phyloP scores from a whole-genome alignment of 768 basidiomycete genomes.

The Leucosporidium yakuticum region DNA sequence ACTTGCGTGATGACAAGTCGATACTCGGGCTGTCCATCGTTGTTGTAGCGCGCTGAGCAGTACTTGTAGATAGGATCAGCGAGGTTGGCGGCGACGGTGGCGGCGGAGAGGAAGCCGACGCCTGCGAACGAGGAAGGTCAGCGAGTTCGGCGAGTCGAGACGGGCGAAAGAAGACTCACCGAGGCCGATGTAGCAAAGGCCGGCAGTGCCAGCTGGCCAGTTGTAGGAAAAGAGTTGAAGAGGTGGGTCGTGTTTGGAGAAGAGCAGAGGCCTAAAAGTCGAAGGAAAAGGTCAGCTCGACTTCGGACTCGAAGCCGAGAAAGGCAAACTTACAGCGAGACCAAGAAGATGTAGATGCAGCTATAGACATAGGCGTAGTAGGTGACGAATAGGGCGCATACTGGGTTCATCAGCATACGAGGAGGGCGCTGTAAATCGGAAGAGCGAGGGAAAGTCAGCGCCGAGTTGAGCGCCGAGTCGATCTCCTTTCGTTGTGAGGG shows the following conservation, averaged over 20 bases:
- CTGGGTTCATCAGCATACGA: conserved; percentile 10
- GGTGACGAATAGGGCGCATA: conserved; percentile 8
- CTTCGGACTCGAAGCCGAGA: too few relatives aligned
- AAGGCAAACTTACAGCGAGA: not conserved
- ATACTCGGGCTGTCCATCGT: conserved; percentile 10
- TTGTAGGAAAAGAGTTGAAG: not conserved
- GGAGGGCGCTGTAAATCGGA: conserved; percentile 2
- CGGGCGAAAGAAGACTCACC: not conserved
- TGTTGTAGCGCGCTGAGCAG: not conserved
- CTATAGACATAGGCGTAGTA: conserved; percentile 14
- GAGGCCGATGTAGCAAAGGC: conserved; percentile 6
- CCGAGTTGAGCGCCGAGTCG: too few relatives aligned
- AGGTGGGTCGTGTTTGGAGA: not conserved
- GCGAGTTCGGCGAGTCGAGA: not conserved
- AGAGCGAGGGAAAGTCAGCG: too few relatives aligned
- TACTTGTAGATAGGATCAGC: conserved; percentile 2
- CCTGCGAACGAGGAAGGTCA: not conserved
- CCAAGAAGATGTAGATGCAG: conserved; percentile 17
- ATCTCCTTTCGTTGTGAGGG: too few relatives aligned
- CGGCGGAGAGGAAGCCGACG: conserved; percentile 6
- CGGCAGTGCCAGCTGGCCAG: conserved; percentile 2
- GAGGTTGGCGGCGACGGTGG: not conserved
- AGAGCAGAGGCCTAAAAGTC: conserved; percentile 8
- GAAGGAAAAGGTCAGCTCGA: not conserved
- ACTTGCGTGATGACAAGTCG: conserved; percentile 15